Conservation (phyloP, 495 filamentous ascomycete species). For the Talaromyces adpressus region DNA sequence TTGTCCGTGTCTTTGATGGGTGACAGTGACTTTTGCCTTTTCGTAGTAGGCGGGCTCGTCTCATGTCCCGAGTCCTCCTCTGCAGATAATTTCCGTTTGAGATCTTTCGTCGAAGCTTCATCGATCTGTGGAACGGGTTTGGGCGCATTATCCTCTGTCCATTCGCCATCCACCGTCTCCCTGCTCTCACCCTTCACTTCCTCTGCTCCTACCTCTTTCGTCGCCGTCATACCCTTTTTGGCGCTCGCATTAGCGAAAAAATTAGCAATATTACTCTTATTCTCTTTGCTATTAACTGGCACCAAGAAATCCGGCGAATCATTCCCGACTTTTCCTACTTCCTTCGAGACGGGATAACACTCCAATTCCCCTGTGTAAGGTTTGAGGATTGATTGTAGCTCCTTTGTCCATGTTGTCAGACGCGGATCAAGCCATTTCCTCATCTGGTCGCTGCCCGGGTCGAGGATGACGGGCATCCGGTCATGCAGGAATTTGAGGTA, state of each 20-base stretch:
- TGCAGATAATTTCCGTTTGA: not conserved
- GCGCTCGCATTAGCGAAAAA: slow-evolving; percentile 63
- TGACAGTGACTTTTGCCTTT: slow-evolving; percentile 15
- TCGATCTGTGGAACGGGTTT: slow-evolving; percentile 21
- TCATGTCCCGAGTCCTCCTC: not conserved
- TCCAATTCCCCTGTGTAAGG: slow-evolving; percentile 78
- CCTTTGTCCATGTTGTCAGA: slow-evolving; percentile 63
- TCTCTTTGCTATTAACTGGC: slow-evolving; percentile 72
- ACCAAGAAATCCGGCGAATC: slow-evolving; percentile 77
- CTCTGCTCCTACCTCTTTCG: no score
- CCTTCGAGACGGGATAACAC: slow-evolving; percentile 76
- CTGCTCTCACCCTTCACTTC: slow-evolving; percentile 28
- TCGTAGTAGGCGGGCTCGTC: not conserved
- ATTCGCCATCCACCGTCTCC: slow-evolving; percentile 32
- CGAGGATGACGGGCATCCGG: slow-evolving; percentile 90
- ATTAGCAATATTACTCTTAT: slow-evolving; percentile 87
- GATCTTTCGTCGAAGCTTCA: slow-evolving; percentile 18
- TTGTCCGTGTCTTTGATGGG: slow-evolving; percentile 21
- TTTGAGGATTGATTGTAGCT: slow-evolving; percentile 67
- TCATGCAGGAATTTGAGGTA: slow-evolving; percentile 83
- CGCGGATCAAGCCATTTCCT: slow-evolving; percentile 73
- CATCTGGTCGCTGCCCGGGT: slow-evolving; percentile 65
- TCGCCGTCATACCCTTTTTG: no score
- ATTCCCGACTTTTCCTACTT: slow-evolving; percentile 95
- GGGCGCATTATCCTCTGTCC: slow-evolving; percentile 42